Evolutionary conservation across 495 filamentous ascomycete genomes (phyloP).

Genomic region (Penicillium manginii): DNA sequence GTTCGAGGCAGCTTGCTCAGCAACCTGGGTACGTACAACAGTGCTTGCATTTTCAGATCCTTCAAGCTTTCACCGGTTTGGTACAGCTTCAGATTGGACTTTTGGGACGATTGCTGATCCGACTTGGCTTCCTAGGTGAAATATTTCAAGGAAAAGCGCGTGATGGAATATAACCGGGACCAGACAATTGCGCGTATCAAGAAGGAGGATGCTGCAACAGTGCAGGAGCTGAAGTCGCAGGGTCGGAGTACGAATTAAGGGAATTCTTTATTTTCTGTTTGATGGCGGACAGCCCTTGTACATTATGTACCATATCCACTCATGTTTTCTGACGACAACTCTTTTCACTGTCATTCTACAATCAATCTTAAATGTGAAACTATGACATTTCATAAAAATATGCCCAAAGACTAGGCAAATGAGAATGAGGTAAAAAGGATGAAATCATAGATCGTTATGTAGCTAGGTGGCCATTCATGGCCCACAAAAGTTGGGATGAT

Average conservation of each 20-base stretch:
- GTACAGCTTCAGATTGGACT: neutral
- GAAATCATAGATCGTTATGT: no score
- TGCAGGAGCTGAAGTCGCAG: slow-evolving; percentile 57
- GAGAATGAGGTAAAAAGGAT: no score
- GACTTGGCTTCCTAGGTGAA: slow-evolving; percentile 64
- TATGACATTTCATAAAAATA: no score
- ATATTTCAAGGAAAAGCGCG: slow-evolving; percentile 95
- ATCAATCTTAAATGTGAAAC: no score
- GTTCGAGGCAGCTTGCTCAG: slow-evolving; percentile 78
- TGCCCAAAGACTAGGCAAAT: no score
- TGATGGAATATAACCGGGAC: slow-evolving; percentile 87
- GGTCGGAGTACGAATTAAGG: slow-evolving; percentile 36
- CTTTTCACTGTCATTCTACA: slow-evolving; percentile 5
- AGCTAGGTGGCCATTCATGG: no score
- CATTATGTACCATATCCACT: slow-evolving; percentile 37
- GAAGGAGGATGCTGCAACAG: slow-evolving; percentile 69
- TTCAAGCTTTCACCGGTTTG: neutral
- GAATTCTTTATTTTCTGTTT: neutral
- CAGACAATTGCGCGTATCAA: slow-evolving; percentile 77
- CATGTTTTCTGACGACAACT: slow-evolving; percentile 24
- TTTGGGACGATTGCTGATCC: slow-evolving; percentile 17
- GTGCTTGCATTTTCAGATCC: slow-evolving; percentile 8
- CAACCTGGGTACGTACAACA: slow-evolving; percentile 70
- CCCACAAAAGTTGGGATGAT: neutral
- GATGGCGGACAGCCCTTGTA: slow-evolving; percentile 18